These are phyloP conservation scores for Ascochyta rabiei DNA, from an alignment of 2,329 filamentous ascomycete genomes.

Conservation along the genomic window DNA sequence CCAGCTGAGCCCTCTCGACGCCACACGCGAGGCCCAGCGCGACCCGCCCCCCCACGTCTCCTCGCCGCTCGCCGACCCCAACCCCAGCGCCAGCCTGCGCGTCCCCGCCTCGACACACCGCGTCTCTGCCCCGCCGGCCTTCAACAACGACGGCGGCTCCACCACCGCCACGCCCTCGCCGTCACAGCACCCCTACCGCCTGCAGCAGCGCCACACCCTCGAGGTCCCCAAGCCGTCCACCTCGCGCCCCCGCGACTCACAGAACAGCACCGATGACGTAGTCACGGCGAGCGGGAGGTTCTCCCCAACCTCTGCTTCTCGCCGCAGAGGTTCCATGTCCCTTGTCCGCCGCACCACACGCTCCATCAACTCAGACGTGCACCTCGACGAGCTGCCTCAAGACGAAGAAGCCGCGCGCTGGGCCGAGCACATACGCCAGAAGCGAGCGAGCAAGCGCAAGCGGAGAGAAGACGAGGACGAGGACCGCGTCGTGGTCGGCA, in stretches of 20 bases:
- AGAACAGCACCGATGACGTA: constrained; percentile 61
- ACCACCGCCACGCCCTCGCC: constrained; percentile 59
- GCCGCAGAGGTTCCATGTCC: constrained; percentile 81
- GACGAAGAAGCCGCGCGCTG: constrained; percentile 92
- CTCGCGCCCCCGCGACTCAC: constrained; percentile 70
- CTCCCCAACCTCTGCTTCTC: constrained; percentile 70
- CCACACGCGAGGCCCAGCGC: constrained; percentile 37
- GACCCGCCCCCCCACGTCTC: constrained; percentile 34
- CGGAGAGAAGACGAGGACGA: constrained; percentile 91
- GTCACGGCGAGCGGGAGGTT: constrained; percentile 78
- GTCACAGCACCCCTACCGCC: constrained; percentile 58
- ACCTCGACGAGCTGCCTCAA: constrained; percentile 79
- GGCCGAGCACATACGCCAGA: constrained; percentile 92
- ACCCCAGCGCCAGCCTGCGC: constrained; percentile 39
- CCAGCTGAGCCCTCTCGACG: constrained; percentile 32
- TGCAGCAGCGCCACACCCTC: constrained; percentile 85
- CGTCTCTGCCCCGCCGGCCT: constrained; percentile 68
- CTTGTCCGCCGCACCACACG: constrained; percentile 80
- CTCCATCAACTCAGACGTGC: constrained; percentile 82
- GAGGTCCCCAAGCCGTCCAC: constrained; percentile 78
- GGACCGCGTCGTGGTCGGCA: constrained; percentile 86
- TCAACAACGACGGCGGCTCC: constrained; percentile 53
- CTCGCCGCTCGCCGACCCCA: constrained; percentile 20
- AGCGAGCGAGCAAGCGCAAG: constrained; percentile 84
- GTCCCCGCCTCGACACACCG: constrained; percentile 50